Base-by-base conservation (phyloP, 1,139 yeast genomes). In the Insectozyma bohioensis region DNA sequence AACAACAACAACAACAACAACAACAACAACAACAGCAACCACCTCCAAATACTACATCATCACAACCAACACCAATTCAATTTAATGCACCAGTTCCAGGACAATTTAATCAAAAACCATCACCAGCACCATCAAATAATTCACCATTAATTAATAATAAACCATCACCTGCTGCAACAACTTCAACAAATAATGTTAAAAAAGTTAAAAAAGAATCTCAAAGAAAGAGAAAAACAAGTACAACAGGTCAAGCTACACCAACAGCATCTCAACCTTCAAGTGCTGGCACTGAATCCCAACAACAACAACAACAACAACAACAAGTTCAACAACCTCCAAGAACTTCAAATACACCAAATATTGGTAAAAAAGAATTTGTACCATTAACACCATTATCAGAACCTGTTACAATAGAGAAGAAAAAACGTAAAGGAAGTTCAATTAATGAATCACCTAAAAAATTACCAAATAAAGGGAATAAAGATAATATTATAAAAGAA, bases 321-420 rank as follows among this genome's bases (percentile, higher is more conserved):
- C 31, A 26, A 11, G 10, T 4, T 14, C 29, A 20, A 12, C 30
- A 26, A n/a, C 34, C 20, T 11, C 34, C 22, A 9, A 20, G 33
- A 7, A 39, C 30, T 5, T 29, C 37, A 9, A 48, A 46, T 33
- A 52, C 66, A 6, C 64, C 66, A 6, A 52, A 56, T 24, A 50
- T 49, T 17, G 43, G 53, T 6, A 57, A 56, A 42, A 64, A 65
- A 40, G 74, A 67, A 31, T 61, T 63, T 41, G 50, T 61, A 6
- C 74, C 75, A 2, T 57, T 67, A 22, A 68, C 75, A 0, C 74
- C 74, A 9, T 61, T 70, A 1, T 61, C 71, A 5, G 75, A 65
- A 41, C 52, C 62, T 16, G 54, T 58, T 26, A 47, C 44, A 31
- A 61, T 58, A 17, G 37, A 36, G 15, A 43, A 62, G 46, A 46